Percentiles rank a stretch among this genome's conserved stretches.
These are phyloP conservation scores for Cystobasidium pallidum DNA, from an alignment of 1,284 basidiomycete genomes.

Conservation along the genomic window DNA sequence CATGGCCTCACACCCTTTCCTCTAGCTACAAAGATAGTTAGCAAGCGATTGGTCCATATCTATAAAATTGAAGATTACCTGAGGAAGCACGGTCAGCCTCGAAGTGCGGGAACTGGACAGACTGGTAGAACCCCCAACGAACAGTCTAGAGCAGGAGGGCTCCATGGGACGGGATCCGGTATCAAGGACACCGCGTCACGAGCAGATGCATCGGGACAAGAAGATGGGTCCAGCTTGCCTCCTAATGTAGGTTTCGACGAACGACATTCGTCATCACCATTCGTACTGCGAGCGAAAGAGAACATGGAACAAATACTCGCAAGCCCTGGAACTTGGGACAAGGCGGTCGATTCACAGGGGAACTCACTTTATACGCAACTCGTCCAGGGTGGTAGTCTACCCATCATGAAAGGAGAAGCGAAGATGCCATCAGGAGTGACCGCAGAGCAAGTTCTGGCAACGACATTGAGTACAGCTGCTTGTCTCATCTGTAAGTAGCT, in stretches of 20 bases:
- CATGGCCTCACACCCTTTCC: conserved; percentile 51
- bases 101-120: conserved; percentile 47
- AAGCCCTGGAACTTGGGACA: conserved; percentile 30
- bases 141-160: neutral
- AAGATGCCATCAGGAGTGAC: conserved; percentile 44
- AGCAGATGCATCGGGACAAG: conserved; percentile 1
- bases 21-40: conserved; percentile 50
- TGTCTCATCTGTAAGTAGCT: conserved; percentile 48
- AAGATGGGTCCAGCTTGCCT: conserved; percentile 35
- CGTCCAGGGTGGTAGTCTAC: conserved; percentile 36
- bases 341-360: conserved; percentile 38
- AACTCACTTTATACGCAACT: conserved; percentile 26
- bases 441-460: conserved; percentile 51
- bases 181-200: too few relatives aligned
- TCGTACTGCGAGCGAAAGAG: conserved; percentile 44
- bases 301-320: conserved; percentile 40
- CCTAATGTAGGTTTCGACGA: conserved; percentile 41
- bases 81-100: conserved; percentile 49
- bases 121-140: conserved; percentile 10
- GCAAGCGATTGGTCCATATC: conserved; percentile 51
- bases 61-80: conserved; percentile 52
- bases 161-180: too few relatives aligned
- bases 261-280: conserved; percentile 26
- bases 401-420: conserved; percentile 47
- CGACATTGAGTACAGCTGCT: conserved; percentile 47